Percentiles rank a stretch among this genome's conserved stretches.
phyloP scores from a whole-genome alignment of 148 eudicot species.

The Persicaria tinctoria region DNA sequence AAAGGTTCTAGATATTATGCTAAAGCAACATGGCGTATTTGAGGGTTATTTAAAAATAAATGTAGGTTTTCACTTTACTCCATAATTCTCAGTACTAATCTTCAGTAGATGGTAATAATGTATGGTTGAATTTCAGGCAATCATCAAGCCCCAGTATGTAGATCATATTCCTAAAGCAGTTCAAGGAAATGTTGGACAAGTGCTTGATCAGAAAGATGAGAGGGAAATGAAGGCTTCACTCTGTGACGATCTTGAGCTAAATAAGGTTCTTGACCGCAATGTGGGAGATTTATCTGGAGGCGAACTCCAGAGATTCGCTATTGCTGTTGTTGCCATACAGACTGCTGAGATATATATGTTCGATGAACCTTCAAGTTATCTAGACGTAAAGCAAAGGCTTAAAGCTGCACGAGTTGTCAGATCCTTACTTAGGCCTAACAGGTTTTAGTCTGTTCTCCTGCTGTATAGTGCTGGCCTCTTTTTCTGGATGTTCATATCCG shows the following conservation, averaged over 20 bases:
- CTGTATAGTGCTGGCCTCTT: background rate
- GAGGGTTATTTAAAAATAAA: too few species aligned
- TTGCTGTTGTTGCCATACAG: conserved; percentile 84
- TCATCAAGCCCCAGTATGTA: conserved; percentile 93
- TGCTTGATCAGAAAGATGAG: conserved; percentile 78
- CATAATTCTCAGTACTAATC: background rate
- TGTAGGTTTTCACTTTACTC: too few species aligned
- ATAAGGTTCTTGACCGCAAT: conserved; percentile 81
- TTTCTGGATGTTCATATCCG: background rate
- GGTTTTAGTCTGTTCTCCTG: conserved; percentile 28
- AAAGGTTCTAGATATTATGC: too few species aligned
- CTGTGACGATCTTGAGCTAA: conserved; percentile 66
- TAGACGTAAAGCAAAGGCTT: conserved; percentile 94
- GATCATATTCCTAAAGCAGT: conserved; percentile 95
- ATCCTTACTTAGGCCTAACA: conserved; percentile 80
- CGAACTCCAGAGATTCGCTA: conserved; percentile 92
- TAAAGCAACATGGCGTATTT: too few species aligned
- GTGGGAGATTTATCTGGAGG: conserved; percentile 95
- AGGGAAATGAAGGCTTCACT: conserved; percentile 61
- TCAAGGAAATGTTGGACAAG: conserved; percentile 81
- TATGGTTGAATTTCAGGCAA: conserved; percentile 35
- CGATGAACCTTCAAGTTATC: conserved; percentile 96
- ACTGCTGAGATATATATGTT: conserved; percentile 90
- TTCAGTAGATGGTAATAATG: background rate
- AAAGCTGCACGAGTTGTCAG: conserved; percentile 92